Evolutionary conservation across 495 filamentous ascomycete species (phyloP).

Genomic region (Annulohypoxylon maeteangense): DNA sequence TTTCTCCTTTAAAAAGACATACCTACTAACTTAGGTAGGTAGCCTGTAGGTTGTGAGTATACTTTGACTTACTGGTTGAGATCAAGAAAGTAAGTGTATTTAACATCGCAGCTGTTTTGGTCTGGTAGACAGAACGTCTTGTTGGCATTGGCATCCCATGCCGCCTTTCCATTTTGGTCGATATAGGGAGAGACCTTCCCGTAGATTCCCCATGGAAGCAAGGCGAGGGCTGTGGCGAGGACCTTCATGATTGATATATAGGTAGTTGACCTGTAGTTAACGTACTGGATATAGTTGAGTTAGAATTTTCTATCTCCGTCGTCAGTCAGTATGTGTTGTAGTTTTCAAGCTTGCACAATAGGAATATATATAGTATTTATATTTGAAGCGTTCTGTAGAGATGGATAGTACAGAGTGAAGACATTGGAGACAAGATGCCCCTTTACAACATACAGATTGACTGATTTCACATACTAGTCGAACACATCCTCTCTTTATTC

Average conservation of each 20-base stretch:
- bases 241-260: background rate
- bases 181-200: conserved; percentile 1
- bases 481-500: background rate
- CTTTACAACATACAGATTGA: background rate
- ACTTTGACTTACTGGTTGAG: background rate
- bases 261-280: background rate
- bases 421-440: background rate
- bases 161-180: background rate
- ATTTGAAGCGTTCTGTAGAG: background rate
- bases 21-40: too few species aligned
- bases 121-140: background rate
- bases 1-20: too few species aligned
- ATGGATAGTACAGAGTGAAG: background rate
- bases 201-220: background rate
- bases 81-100: background rate
- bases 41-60: background rate
- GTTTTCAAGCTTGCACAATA: background rate
- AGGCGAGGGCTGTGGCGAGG: background rate
- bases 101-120: background rate
- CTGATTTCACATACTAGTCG: background rate
- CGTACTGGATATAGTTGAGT: background rate
- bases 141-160: background rate
- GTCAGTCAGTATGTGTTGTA: background rate
- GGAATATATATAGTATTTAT: background rate
- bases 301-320: background rate